These are phyloP conservation scores for Auriculariales sp. DNA, from an alignment of 768 basidiomycete genomes.

Conservation along the genomic window DNA sequence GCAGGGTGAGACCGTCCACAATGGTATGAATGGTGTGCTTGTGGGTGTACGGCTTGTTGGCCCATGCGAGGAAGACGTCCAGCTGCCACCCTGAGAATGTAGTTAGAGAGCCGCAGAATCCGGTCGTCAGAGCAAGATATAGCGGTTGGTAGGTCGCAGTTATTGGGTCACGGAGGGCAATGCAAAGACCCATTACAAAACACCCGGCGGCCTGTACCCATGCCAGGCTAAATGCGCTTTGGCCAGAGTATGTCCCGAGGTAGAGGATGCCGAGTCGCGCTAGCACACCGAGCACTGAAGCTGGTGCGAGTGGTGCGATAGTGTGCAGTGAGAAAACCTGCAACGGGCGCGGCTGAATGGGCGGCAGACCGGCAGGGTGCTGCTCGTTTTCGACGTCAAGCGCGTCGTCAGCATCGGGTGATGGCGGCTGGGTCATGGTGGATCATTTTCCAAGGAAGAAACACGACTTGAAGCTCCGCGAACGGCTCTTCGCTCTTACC, in stretches of 20 bases:
- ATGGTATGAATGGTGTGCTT: conserved; percentile 33
- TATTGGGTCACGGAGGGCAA: conserved; percentile 59
- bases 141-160: conserved; percentile 67
- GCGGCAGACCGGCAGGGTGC: conserved; percentile 19
- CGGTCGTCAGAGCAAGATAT: conserved; percentile 80
- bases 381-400: conserved; percentile 8
- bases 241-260: conserved; percentile 57
- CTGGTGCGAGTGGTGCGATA: conserved; percentile 59
- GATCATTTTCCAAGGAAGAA: too few relatives aligned
- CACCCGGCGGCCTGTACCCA: conserved; percentile 85
- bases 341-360: conserved; percentile 37
- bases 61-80: conserved; percentile 75
- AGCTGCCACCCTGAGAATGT: conserved; percentile 95
- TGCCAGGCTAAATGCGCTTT: conserved; percentile 64
- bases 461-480: background rate
- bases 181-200: conserved; percentile 73
- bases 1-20: conserved; percentile 73
- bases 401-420: background rate
- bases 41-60: conserved; percentile 27
- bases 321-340: conserved; percentile 50
- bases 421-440: too few relatives aligned
- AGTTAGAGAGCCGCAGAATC: conserved; percentile 91
- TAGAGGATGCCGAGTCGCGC: conserved; percentile 67
- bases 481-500: background rate
- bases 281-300: conserved; percentile 75